Evolutionary conservation across 179 eudicot genomes (phyloP), one percentile per base, ranked within the genome.

Genomic region (Heliamphora pulchella): DNA sequence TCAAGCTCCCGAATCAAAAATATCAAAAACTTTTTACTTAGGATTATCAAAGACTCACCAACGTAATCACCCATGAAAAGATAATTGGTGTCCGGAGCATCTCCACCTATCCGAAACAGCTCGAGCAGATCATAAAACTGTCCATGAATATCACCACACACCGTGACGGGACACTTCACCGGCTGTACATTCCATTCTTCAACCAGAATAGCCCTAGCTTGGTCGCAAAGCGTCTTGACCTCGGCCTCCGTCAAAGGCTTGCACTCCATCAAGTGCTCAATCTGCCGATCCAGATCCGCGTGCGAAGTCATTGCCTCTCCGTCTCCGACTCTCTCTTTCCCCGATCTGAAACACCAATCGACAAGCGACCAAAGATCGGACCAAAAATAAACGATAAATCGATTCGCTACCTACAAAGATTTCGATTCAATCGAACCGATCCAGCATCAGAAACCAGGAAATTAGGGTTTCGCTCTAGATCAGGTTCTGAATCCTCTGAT

Each of bases 11-110:
- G 31, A 31, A 31, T 31, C 31, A 31, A 31, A 31, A 31, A 31
- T 31, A 31, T 31, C 31, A 31, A 31, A 31, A 31, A 31, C 31
- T 31, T 31, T 31, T 31, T 31, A 1, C 53, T 22, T 13, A 20
- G 31, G 50, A 83, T 63, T 51, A n/a, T 76, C 17, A 59, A 51
- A 58, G 67, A 85, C 97, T 84, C 74, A 94, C 98, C 98, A 77
- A 94, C 97, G 67, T 94, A 94, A 81, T 94, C 98, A 43, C 98
- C 98, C 98, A 94, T 94, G 89, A 94, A 94, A 39, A 94, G 97
- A 70, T 94, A 94, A 92, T 94, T 94, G 73, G 98, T 94, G 78
- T 94, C 97, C 17, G 98, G 98, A 71, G 92, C 84, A 74, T 89
- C 88, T 48, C 97, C 98, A 1, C 96, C 97, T 48, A 93, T 93